Percentiles rank a stretch among this genome's conserved stretches.
phyloP scores from a whole-genome alignment of 768 basidiomycete genomes.

The Brasilioporus rufonigricans region DNA sequence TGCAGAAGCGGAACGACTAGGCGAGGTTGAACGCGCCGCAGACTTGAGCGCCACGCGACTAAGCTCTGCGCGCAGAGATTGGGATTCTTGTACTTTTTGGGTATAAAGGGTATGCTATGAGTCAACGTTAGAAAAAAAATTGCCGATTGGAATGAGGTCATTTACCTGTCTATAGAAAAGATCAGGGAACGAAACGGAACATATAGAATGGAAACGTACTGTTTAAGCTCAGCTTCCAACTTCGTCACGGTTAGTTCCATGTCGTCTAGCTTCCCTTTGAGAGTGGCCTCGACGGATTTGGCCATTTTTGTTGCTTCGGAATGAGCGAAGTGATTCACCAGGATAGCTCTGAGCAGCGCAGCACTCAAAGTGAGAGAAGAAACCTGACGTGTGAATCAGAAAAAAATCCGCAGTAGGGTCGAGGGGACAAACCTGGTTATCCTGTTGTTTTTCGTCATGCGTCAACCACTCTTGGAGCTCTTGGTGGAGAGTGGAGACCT shows the following conservation, averaged over 20 bases:
- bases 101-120: conserved; percentile 56
- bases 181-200: conserved; percentile 14
- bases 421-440: conserved; percentile 58
- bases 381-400: conserved; percentile 37
- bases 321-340: conserved; percentile 79
- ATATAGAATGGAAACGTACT: conserved; percentile 44
- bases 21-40: conserved; percentile 22
- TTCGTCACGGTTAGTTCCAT: conserved; percentile 54
- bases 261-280: conserved; percentile 67
- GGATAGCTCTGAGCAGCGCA: conserved; percentile 76
- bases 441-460: conserved; percentile 50
- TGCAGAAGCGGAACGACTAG: conserved; percentile 27
- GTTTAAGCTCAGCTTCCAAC: conserved; percentile 68
- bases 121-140: conserved; percentile 15
- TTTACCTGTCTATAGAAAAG: conserved; percentile 57
- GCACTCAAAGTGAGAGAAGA: conserved; percentile 74
- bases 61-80: conserved; percentile 64
- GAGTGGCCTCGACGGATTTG: conserved; percentile 56
- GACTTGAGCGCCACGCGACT: conserved; percentile 46
- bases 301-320: conserved; percentile 71
- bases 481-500: conserved; percentile 72
- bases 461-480: conserved; percentile 77
- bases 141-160: conserved; percentile 5
- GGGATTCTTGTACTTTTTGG: conserved; percentile 71
- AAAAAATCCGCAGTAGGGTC: conserved; percentile 9